Evolutionary conservation across 2,329 filamentous ascomycete genomes (phyloP).

Genomic region (Hypoxylon sp.): DNA sequence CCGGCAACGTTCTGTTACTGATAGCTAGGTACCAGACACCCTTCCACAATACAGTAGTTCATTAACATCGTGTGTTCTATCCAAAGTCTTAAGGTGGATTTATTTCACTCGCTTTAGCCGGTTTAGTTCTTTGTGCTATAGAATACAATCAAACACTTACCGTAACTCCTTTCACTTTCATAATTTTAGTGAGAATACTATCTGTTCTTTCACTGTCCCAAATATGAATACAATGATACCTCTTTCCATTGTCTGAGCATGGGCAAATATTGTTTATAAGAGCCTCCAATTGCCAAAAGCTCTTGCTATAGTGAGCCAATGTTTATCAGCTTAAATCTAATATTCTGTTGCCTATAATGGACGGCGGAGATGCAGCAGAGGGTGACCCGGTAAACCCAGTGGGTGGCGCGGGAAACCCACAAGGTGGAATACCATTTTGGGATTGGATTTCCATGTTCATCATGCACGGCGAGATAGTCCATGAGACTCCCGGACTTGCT

Average conservation of each 20-base stretch:
- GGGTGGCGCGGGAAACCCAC: background rate
- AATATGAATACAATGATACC: background rate
- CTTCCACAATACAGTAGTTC: too few relatives aligned
- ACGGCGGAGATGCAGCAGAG: too few relatives aligned
- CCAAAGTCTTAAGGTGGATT: too few relatives aligned
- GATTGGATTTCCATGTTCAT: too few relatives aligned
- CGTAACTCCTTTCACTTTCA: slow-evolving; percentile 10
- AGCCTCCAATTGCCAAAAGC: background rate
- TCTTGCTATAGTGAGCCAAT: background rate
- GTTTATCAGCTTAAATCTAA: background rate
- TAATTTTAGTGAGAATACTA: slow-evolving; percentile 1
- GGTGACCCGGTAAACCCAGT: too few relatives aligned
- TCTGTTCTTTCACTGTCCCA: slow-evolving; percentile 23
- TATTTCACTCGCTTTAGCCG: too few relatives aligned
- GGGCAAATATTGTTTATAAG: background rate
- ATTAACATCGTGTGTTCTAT: too few relatives aligned
- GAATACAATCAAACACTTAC: background rate
- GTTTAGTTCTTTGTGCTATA: background rate
- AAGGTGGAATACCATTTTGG: too few relatives aligned
- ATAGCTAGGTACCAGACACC: too few relatives aligned
- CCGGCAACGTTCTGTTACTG: background rate
- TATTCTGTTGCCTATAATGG: background rate
- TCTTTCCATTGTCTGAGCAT: slow-evolving; percentile 22
- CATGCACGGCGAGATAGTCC: slow-evolving; percentile 34
- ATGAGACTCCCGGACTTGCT: background rate